Evolutionary conservation across 768 basidiomycete species (phyloP).

Genomic region (Scleroderma bovista): DNA sequence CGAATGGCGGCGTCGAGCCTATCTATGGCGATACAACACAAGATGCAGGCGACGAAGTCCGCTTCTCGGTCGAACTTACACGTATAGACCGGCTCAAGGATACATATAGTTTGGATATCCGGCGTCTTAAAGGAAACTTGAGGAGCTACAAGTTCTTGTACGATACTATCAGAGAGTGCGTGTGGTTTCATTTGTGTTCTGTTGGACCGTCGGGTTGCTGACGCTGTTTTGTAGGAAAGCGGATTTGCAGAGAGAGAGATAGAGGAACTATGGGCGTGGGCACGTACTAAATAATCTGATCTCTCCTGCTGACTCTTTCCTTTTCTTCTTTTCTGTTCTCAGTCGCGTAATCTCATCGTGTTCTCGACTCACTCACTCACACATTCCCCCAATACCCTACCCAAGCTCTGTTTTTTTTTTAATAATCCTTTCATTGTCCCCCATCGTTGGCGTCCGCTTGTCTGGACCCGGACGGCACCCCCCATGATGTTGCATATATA

Average conservation of each 20-base stretch:
- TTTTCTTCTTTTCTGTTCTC: not conserved
- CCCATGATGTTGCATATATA: no score
- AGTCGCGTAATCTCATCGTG: slow-evolving; percentile 1
- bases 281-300: slow-evolving; percentile 10
- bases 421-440: slow-evolving; percentile 2
- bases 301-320: not conserved
- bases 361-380: slow-evolving; percentile 3
- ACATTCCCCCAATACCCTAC: slow-evolving; percentile 30
- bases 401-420: slow-evolving; percentile 9
- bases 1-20: slow-evolving; percentile 40
- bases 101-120: slow-evolving; percentile 88
- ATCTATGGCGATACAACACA: slow-evolving; percentile 75
- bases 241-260: slow-evolving; percentile 34
- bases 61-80: slow-evolving; percentile 93
- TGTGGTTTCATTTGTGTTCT: slow-evolving; percentile 18
- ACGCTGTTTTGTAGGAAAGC: slow-evolving; percentile 25
- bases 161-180: slow-evolving; percentile 81
- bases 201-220: slow-evolving; percentile 4
- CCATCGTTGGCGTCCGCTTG: not conserved
- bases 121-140: slow-evolving; percentile 87
- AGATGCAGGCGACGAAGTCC: slow-evolving; percentile 93
- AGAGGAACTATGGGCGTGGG: slow-evolving; percentile 24
- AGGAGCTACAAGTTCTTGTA: slow-evolving; percentile 92
- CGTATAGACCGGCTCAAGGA: slow-evolving; percentile 84
- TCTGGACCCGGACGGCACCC: no score